Base-by-base conservation (phyloP, 179 eudicot species). In the Corrigiola litoralis region DNA sequence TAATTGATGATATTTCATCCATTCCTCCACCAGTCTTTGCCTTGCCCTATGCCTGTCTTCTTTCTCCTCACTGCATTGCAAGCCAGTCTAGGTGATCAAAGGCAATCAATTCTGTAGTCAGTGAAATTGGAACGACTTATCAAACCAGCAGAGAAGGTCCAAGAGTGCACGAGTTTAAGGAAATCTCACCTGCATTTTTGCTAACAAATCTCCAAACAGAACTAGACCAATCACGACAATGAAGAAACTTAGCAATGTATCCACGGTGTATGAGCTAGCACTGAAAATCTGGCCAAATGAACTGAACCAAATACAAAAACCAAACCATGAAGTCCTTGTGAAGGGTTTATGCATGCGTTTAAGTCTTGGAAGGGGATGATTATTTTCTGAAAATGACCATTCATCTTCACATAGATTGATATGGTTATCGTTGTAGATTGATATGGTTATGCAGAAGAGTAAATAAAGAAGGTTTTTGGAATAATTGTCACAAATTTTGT, bases 1-100 rank as follows among this genome's bases (percentile, higher is more conserved):
- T 14, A 64, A 24, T 4, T 64, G 58, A 12, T 64, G 68, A 64
- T 64, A 37, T 5, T 14, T 16, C 47, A 63, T 50, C 68, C 68
- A 63, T 36, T 63, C 58, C 1, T 63, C 68, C 0, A 25, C 36
- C 48, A 50, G 24, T 4, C 68, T 64, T 10, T 64, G 68, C 9
- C 36, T 50, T 20, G 34, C 8, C 1, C 68, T 64, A 6, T 64
- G 68, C 33, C 1, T 16, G 47, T n/a, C 24, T 49, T 50, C 68
- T 49, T 24, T 64, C 5, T 0, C 5, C 23, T 64, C 68, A 0
- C 47, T 36, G 2, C 47, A 21, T 49, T 64, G 68, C 68, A 63
- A 36, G 9, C 1, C 57, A 23, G 67, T 12, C 67, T 63, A 12
- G 10, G 17, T 2, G 24, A 14, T 1, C 5, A 12, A 13, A 21